Evolutionary conservation across 257 asterid genomes (phyloP).

Genomic region (Nicotiana knightiana): DNA sequence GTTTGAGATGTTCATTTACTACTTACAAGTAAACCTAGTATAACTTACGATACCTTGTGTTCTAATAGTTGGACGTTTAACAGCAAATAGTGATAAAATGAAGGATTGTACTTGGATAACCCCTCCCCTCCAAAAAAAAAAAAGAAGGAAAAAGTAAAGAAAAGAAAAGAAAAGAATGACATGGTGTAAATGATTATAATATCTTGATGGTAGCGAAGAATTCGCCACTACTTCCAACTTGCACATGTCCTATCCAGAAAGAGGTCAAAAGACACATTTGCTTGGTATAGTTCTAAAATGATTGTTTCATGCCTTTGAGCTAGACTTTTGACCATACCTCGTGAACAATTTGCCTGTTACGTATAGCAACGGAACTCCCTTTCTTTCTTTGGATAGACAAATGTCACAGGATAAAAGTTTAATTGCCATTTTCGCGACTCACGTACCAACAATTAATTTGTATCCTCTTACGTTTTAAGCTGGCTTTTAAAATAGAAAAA

Average conservation of each 20-base stretch:
- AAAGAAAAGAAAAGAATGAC: neutral
- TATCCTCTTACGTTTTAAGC: neutral
- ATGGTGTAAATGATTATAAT: neutral
- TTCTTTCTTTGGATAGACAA: conserved; percentile 2
- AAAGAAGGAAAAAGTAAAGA: too few relatives aligned
- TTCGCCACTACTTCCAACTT: neutral
- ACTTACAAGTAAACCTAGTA: neutral
- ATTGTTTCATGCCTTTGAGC: neutral
- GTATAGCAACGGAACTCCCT: neutral
- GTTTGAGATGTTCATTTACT: neutral
- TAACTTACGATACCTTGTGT: neutral
- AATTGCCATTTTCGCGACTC: neutral
- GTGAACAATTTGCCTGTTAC: neutral
- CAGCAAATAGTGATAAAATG: neutral
- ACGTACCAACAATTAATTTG: neutral
- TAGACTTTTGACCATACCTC: neutral
- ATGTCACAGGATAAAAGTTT: neutral
- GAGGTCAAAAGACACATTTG: neutral
- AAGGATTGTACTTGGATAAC: neutral
- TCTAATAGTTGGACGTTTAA: neutral
- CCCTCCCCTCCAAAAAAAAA: neutral
- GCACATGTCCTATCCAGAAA: neutral
- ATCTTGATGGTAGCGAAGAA: neutral
- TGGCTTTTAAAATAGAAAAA: neutral
- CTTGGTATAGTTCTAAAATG: neutral